Percentiles rank a stretch among this genome's conserved stretches.
These are phyloP conservation scores for Albugo candida DNA, from an alignment of 352 stramenopile species.

Conservation along the genomic window DNA sequence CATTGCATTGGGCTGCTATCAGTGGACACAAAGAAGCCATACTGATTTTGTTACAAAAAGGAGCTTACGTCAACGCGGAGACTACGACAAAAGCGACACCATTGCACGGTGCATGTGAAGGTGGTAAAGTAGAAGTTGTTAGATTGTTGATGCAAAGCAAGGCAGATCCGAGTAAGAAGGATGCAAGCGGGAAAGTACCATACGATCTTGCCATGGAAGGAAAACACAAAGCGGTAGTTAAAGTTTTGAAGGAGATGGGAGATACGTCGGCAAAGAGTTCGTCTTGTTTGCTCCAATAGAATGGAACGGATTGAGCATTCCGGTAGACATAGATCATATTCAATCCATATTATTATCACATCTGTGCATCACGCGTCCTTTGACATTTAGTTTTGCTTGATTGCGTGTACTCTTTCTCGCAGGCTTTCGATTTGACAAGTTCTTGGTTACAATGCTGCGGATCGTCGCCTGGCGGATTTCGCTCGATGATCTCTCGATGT, in stretches of 20 bases:
- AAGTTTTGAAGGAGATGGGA: constrained; percentile 85
- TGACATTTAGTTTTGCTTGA: constrained; percentile 67
- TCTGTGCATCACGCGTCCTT: constrained; percentile 63
- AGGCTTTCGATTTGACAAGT: constrained; percentile 33
- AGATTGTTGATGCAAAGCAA: constrained; percentile 82
- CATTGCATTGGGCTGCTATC: constrained; percentile 85
- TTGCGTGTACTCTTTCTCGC: constrained; percentile 51
- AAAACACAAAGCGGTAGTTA: constrained; percentile 83
- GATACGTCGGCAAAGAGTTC: constrained; percentile 72
- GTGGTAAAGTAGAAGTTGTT: constrained; percentile 82
- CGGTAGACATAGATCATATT: not conserved
- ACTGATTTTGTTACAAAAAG: constrained; percentile 65
- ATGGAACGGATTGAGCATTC: too few relatives aligned
- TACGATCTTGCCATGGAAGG: constrained; percentile 85
- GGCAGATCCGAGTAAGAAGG: constrained; percentile 73
- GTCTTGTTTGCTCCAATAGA: constrained; percentile 70
- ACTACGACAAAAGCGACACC: constrained; percentile 82
- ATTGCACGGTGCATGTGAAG: constrained; percentile 78
- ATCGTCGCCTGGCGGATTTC: too few relatives aligned
- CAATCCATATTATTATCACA: constrained; percentile 24
- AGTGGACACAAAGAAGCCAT: constrained; percentile 84
- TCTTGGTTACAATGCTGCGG: constrained; percentile 25
- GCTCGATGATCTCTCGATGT: too few relatives aligned
- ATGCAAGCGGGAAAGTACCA: constrained; percentile 78
- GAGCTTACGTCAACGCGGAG: constrained; percentile 74